Percentiles rank a stretch among this genome's conserved stretches.
Conservation (phyloP, 352 stramenopile species). For the Phytopythium boreale region DNA sequence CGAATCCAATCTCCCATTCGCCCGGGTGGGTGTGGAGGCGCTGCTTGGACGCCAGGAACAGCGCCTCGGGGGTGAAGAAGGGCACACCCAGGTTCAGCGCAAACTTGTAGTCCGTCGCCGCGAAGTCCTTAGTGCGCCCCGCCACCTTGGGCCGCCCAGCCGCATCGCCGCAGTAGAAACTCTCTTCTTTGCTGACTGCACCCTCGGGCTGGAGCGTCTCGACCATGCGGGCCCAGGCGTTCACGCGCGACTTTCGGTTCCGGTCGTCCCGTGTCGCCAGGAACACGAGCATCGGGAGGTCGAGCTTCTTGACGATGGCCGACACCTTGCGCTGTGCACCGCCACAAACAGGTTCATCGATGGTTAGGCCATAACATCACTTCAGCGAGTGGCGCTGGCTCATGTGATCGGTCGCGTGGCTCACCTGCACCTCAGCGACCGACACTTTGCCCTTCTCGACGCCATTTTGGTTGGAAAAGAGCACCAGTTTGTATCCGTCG, state of each 20-base stretch:
- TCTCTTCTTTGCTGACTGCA: constrained; percentile 41
- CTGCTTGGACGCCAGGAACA: constrained; percentile 76
- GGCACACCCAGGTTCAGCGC: constrained; percentile 77
- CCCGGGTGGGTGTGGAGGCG: constrained; percentile 63
- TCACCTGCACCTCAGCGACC: constrained; percentile 55
- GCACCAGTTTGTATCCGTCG: constrained; percentile 52
- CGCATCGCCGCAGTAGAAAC: constrained; percentile 84
- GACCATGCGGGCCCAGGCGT: constrained; percentile 61
- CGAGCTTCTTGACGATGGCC: constrained; percentile 53
- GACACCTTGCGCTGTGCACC: constrained; percentile 56
- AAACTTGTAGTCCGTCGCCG: constrained; percentile 87
- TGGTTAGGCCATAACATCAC: not conserved
- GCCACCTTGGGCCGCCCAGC: constrained; percentile 68
- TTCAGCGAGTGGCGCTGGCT: too few relatives aligned
- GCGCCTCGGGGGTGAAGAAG: constrained; percentile 82
- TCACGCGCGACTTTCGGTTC: constrained; percentile 77
- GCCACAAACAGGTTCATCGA: not conserved
- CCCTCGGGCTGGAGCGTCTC: constrained; percentile 20
- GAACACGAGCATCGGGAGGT: constrained; percentile 66
- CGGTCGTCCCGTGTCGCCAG: constrained; percentile 68
- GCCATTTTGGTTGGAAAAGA: constrained; percentile 87
- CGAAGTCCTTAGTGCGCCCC: constrained; percentile 78
- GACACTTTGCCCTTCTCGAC: constrained; percentile 74
- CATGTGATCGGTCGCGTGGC: not conserved
- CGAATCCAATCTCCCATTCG: constrained; percentile 75